A percentile compares a stretch with the other conserved stretches of the same genome.
phyloP scores from a whole-genome alignment of 345 rosid species.

The Combretum micranthum region DNA sequence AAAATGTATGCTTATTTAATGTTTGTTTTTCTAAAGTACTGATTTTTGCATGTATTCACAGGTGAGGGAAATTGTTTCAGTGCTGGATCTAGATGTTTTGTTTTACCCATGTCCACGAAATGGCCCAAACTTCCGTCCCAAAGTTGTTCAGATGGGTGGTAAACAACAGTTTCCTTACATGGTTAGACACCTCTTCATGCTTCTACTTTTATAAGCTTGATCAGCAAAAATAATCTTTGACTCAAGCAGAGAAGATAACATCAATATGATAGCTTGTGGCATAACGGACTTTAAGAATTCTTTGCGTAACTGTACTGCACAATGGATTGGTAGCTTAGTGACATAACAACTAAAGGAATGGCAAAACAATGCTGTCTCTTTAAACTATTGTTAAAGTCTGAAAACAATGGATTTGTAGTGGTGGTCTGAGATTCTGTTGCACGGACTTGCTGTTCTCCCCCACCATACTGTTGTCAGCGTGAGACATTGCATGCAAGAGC shows the following conservation, averaged over 20 bases:
- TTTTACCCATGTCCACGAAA: conserved; percentile 90
- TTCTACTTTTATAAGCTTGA: not conserved
- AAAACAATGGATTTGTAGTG: too few relatives aligned
- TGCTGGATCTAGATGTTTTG: conserved; percentile 86
- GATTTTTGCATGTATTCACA: conserved; percentile 17
- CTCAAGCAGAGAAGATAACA: not conserved
- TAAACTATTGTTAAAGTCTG: too few relatives aligned
- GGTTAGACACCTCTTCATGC: conserved; percentile 40
- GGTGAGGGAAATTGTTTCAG: conserved; percentile 91
- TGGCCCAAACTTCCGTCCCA: conserved; percentile 86
- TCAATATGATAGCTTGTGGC: too few relatives aligned
- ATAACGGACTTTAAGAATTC: too few relatives aligned
- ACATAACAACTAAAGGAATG: too few relatives aligned
- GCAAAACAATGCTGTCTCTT: too few relatives aligned
- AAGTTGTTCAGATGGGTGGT: conserved; percentile 77
- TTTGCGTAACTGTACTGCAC: too few relatives aligned
- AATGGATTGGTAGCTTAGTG: too few relatives aligned
- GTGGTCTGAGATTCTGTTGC: too few relatives aligned
- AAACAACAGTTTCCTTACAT: conserved; percentile 90
- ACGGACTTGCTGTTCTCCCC: too few relatives aligned
- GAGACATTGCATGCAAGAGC: too few relatives aligned
- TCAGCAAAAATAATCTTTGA: not conserved
- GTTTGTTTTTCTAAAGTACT: conserved; percentile 8
- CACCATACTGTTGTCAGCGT: too few relatives aligned
- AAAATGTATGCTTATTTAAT: not conserved